phyloP scores from a whole-genome alignment of 2,329 filamentous ascomycete genomes.

The Incumbomyces delicatus region DNA sequence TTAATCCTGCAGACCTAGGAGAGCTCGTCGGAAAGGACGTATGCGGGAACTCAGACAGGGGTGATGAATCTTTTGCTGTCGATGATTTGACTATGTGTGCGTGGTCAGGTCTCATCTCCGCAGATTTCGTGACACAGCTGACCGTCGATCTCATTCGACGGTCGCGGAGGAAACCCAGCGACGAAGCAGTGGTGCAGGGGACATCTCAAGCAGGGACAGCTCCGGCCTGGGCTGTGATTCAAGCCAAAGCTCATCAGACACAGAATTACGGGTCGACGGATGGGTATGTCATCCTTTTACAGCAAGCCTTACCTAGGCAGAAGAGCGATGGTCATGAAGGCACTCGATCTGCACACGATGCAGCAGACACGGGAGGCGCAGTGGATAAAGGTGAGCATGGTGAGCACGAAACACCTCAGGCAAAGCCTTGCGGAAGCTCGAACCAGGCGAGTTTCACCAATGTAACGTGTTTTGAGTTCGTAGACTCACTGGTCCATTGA shows the following conservation, averaged over 20 bases:
- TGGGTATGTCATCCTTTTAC: constrained; percentile 18
- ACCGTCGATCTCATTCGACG: constrained; percentile 15
- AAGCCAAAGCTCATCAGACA: constrained; percentile 14
- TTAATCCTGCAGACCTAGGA: no score
- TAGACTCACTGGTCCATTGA: background rate
- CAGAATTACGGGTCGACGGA: constrained; percentile 11
- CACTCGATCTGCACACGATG: background rate
- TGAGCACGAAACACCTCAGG: background rate
- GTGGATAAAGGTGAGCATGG: background rate
- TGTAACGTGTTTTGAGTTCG: constrained; percentile 6
- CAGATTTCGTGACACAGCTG: constrained; percentile 4
- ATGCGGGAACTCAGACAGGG: background rate
- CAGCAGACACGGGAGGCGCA: background rate
- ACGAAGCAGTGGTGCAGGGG: constrained; percentile 17
- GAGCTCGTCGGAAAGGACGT: no score
- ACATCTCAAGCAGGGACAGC: background rate
- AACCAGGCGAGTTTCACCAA: background rate
- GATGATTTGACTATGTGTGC: background rate
- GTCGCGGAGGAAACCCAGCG: constrained; percentile 24
- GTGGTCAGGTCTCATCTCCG: background rate
- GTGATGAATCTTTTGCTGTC: background rate
- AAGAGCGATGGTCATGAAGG: background rate
- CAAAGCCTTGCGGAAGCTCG: no score
- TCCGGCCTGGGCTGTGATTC: constrained; percentile 15
- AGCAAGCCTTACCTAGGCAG: background rate